These are phyloP conservation scores for Eucalyptus erythrocorys DNA, from an alignment of 345 rosid species.

Conservation along the genomic window DNA sequence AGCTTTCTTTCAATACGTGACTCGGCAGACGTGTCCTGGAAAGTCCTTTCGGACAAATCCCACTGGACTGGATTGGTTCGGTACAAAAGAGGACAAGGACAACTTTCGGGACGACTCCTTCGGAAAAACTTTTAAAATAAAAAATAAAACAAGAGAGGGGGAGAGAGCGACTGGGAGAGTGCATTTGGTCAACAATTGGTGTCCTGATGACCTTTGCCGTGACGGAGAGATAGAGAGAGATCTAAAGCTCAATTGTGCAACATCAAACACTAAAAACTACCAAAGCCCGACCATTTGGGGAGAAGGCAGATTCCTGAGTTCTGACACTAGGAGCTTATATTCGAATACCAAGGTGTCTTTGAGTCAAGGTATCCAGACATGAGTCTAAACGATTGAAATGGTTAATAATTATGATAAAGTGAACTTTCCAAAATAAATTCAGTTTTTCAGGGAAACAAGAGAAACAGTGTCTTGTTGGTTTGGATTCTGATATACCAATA, in stretches of 20 bases:
- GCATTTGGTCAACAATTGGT: not conserved
- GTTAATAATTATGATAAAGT: too few species aligned
- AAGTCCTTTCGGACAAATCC: not conserved
- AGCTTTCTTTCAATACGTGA: not conserved
- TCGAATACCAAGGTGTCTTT: not conserved
- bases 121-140: not conserved
- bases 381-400: accelerated
- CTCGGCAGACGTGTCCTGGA: not conserved
- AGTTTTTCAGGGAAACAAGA: accelerated
- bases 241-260: not conserved
- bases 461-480: not conserved
- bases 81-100: too few species aligned
- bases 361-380: not conserved
- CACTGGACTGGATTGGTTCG: not conserved
- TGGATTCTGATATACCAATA: not conserved
- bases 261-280: not conserved
- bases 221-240: not conserved
- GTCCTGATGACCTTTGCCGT: not conserved
- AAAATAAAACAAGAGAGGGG: not conserved
- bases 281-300: not conserved
- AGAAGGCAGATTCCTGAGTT: not conserved
- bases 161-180: too few species aligned
- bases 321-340: not conserved
- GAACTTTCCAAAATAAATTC: too few species aligned
- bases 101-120: not conserved